Evolutionary conservation across 1,284 basidiomycete species (phyloP), one percentile per base, ranked within the genome.

Genomic region (Tilletia setariae): DNA sequence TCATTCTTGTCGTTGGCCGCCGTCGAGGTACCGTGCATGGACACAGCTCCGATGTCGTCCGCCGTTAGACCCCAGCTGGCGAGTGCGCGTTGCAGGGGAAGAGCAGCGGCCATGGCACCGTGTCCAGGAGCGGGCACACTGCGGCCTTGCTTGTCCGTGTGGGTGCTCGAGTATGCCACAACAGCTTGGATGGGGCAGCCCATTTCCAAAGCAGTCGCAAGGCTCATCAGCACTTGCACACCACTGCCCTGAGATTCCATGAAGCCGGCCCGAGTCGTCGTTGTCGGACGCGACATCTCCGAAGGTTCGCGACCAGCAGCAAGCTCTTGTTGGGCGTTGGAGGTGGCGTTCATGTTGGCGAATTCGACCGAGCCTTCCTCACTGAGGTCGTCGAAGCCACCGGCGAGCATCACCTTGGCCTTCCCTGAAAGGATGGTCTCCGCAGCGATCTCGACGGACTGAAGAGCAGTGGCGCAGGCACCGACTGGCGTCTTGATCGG

Each of bases 261-360:
- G 74, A 79, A 79, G 64, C 78, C 78, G 66, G 70, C 69, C 82
- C 96, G 92, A 75, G 94, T 98, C 28, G 91, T 92, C 4, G 95
- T 98, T 47, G 94, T 91, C 30, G 96, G 96, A 71, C 95, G 91
- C 66, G 95, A 98, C 91, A 98, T 95, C 84, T 98, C 95, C 92
- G 32, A 77, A 25, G 95, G 95, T 84, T 98, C 95, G 77, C 96
- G 93, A 72, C 96, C 96, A 89, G 96, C 96, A 9, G 94, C 94
- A 79, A 97, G 91, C 84, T 98, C 96, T 46, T 92, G 92, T 83
- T 94, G 92, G 4, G 94, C 90, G 81, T 95, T 97, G 84, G 91
- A 94, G 7, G 96, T 98, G 6, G 96, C 96, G 85, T 97, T 96
- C 96, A 98, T 98, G 87, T 98, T 98, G 68, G 94, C 95, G 84